Evolutionary conservation across 768 basidiomycete genomes (phyloP).

Genomic region (Mrakia blollopis): DNA sequence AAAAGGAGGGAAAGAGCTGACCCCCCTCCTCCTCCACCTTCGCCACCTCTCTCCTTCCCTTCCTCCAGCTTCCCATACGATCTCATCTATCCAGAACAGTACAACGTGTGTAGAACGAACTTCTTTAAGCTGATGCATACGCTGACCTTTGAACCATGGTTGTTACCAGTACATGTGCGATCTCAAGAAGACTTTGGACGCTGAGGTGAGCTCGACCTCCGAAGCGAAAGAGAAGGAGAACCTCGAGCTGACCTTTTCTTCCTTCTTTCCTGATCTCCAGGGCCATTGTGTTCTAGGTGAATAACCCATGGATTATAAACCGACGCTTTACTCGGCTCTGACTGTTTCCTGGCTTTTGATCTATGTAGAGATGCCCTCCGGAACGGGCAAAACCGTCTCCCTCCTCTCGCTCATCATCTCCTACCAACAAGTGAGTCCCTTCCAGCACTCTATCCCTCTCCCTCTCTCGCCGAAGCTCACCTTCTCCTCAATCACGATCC

Average conservation of each 20-base stretch:
- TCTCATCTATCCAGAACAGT: constrained; percentile 67
- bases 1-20: neutral
- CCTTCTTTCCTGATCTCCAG: constrained; percentile 47
- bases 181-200: constrained; percentile 91
- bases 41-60: neutral
- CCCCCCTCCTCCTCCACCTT: neutral
- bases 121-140: neutral
- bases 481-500: too few species aligned
- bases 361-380: constrained; percentile 85
- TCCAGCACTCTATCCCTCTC: constrained; percentile 28
- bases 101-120: constrained; percentile 50
- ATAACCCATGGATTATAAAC: neutral
- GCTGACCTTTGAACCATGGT: neutral
- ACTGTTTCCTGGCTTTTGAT: neutral
- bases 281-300: constrained; percentile 84
- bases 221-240: too few species aligned
- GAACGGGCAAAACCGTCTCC: constrained; percentile 97
- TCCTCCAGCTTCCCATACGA: constrained; percentile 43
- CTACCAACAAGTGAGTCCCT: constrained; percentile 98
- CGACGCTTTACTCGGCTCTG: neutral
- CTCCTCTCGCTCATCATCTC: constrained; percentile 92
- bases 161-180: constrained; percentile 81
- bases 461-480: neutral
- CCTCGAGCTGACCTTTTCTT: neutral
- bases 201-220: constrained; percentile 56